Conservation (phyloP, 202 grass and related monocot species). For the Dendrocalamus latiflorus region DNA sequence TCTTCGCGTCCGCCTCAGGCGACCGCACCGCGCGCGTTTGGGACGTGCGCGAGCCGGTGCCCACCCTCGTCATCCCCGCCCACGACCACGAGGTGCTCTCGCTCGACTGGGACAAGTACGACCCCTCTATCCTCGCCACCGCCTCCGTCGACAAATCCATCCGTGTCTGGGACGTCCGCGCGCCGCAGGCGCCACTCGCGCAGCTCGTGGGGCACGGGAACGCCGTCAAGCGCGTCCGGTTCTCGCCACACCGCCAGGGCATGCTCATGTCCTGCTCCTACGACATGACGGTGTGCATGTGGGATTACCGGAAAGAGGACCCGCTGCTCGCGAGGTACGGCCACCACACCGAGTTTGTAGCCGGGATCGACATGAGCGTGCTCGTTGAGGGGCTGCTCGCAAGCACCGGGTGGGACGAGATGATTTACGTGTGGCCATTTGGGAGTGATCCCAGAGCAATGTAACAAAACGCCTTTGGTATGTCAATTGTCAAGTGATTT, state of each 20-base stretch:
- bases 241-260: conserved; percentile 77
- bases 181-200: conserved; percentile 50
- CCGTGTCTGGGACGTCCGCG: conserved; percentile 85
- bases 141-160: conserved; percentile 85
- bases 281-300: no score
- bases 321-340: no score
- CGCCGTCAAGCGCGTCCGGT: conserved; percentile 75
- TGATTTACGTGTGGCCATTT: no score
- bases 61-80: conserved; percentile 67
- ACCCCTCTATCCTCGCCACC: conserved; percentile 82
- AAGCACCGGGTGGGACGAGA: no score
- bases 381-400: no score
- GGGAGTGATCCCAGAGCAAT: no score
- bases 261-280: conserved; percentile 85
- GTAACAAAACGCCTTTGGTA: no score
- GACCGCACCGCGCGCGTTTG: conserved; percentile 78
- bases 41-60: conserved; percentile 83
- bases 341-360: no score
- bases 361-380: no score
- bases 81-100: conserved; percentile 95
- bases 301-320: no score
- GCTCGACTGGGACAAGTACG: conserved; percentile 95
- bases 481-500: no score
- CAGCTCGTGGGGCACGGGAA: conserved; percentile 68
- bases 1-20: conserved; percentile 88